Evolutionary conservation across 2,329 filamentous ascomycete genomes (phyloP), one percentile per base, ranked within the genome.

Genomic region (Fusarium sp.): DNA sequence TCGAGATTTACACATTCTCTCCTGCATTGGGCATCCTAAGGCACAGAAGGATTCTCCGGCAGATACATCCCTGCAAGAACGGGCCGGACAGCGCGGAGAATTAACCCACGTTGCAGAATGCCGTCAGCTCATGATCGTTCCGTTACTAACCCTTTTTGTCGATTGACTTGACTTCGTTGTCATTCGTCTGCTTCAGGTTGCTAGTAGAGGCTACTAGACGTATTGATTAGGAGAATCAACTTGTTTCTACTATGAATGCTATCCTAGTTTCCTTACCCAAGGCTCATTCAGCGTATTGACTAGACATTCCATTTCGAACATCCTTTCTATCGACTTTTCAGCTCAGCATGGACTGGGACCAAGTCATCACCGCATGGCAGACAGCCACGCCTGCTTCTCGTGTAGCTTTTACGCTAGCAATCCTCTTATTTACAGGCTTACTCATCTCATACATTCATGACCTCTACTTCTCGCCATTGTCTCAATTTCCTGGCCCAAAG

Each of bases 1-100:
- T 14, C 9, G 31, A 14, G 31, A 33, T 33, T 10, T 14, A 33
- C 10, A 11, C 31, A 10, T 33, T 33, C 31, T 14, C 10, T 10
- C 31, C 31, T 33, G 31, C 31, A 11, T 33, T 33, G 10, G 31
- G 31, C 14, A 14, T 33, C 31, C 10, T 10, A 14, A 33, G 31
- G 31, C 31, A 5, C 14, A 10, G 31, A 46, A 46, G 51, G 28
- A 54, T 54, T 54, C 51, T 48, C 51, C 51, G 51, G 51, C 39
- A 36, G 13, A 54, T 46, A 7, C 39, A 45, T 34, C 3, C 18
- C 6, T 46, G 20, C 28, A 15, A 8, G 24, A 40, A 34, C 48
- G 48, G 22, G 34, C 33, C 33, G 24, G 24, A n/a, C 51, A 42
- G 31, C 22, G 36, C 40, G 51, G 51, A 28, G 22, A 54, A 54